phyloP scores from a whole-genome alignment of 345 rosid species.

The Zanthoxylum bungeanum region DNA sequence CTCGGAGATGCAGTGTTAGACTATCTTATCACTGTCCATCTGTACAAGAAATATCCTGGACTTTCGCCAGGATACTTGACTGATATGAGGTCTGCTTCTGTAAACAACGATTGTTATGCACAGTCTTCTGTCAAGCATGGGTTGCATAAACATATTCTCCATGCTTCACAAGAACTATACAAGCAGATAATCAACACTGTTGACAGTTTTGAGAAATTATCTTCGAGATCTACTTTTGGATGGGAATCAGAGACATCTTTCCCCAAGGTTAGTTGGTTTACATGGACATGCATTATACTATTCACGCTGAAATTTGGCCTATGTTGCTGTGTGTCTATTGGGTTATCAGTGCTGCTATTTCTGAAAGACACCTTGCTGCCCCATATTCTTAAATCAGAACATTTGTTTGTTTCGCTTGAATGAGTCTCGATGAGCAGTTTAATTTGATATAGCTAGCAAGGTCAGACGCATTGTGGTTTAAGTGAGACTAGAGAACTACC shows the following conservation, averaged over 20 bases:
- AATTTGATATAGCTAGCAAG: neutral
- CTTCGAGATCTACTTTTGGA: constrained; percentile 53
- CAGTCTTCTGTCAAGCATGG: constrained; percentile 49
- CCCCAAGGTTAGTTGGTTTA: constrained; percentile 60
- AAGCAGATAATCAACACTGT: constrained; percentile 41
- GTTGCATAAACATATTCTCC: constrained; percentile 66
- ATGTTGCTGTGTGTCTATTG: neutral
- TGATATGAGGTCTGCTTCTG: constrained; percentile 92
- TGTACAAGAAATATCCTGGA: constrained; percentile 52
- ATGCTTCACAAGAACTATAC: constrained; percentile 64
- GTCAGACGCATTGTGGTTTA: neutral
- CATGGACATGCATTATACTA: neutral
- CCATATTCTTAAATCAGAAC: neutral
- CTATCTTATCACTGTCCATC: constrained; percentile 59
- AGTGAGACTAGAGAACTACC: neutral
- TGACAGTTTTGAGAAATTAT: constrained; percentile 22
- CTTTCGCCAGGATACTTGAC: constrained; percentile 80
- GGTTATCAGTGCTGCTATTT: neutral
- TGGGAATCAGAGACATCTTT: constrained; percentile 75
- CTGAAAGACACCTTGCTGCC: neutral
- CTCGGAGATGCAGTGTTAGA: constrained; percentile 91
- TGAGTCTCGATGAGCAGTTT: neutral
- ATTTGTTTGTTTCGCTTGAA: neutral
- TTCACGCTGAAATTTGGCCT: neutral
- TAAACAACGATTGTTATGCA: constrained; percentile 86